These are phyloP conservation scores for Aspergillus olivimuriae DNA, from an alignment of 495 filamentous ascomycete genomes.

Conservation along the genomic window DNA sequence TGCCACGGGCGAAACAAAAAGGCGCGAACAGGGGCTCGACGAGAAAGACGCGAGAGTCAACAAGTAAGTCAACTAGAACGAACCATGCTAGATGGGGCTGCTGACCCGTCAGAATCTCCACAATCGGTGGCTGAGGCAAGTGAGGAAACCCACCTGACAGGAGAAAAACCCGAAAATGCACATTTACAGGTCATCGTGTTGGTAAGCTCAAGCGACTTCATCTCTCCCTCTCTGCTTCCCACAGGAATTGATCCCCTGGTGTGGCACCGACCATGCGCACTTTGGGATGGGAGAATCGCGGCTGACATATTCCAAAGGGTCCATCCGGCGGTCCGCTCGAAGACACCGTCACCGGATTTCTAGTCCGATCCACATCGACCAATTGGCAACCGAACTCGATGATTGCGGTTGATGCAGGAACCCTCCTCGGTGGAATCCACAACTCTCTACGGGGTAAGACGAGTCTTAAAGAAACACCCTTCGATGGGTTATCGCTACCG, in stretches of 20 bases:
- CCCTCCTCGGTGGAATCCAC: constrained; percentile 77
- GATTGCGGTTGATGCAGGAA: constrained; percentile 87
- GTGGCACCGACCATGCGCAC: not conserved
- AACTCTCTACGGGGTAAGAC: constrained; percentile 55
- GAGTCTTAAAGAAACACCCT: constrained; percentile 51
- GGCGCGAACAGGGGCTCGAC: too few species aligned
- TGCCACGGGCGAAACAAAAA: too few species aligned
- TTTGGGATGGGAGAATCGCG: constrained; percentile 6
- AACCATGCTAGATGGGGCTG: too few species aligned
- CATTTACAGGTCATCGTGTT: constrained; percentile 69
- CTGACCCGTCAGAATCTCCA: too few species aligned
- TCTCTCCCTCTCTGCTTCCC: not conserved
- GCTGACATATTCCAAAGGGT: constrained; percentile 56
- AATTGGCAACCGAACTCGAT: constrained; percentile 75
- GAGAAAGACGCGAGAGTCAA: too few species aligned
- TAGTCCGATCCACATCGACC: constrained; percentile 74
- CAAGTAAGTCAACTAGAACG: too few species aligned
- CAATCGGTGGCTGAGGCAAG: too few species aligned
- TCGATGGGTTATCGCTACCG: constrained; percentile 67
- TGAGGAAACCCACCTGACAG: too few species aligned
- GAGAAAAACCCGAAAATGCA: too few species aligned
- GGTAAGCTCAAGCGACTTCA: constrained; percentile 48
- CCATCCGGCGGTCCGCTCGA: constrained; percentile 86
- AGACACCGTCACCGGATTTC: constrained; percentile 79
- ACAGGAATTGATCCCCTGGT: not conserved